These are phyloP conservation scores for Talaromyces proteolyticus DNA, from an alignment of 495 filamentous ascomycete genomes.

Conservation along the genomic window DNA sequence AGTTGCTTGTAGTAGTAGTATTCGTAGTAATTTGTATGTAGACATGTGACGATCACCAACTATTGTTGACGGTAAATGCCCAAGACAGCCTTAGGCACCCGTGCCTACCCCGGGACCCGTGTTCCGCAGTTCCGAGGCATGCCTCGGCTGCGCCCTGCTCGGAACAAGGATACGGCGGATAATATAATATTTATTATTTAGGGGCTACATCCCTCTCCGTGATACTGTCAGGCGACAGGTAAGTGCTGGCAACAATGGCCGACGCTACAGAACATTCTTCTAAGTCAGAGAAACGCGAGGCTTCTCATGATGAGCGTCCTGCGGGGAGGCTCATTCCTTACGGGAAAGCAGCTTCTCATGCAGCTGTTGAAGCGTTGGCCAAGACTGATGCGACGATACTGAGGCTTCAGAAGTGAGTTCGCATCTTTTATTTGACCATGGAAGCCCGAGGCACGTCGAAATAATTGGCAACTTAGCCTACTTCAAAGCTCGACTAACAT, in stretches of 20 bases:
- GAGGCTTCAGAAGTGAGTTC: constrained; percentile 30
- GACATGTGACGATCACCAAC: not conserved
- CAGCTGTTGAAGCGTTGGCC: constrained; percentile 24
- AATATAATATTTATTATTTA: constrained; percentile 32
- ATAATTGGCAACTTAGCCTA: too few relatives aligned
- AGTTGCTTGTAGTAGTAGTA: too few relatives aligned
- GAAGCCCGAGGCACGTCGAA: too few relatives aligned
- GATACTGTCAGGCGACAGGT: too few relatives aligned
- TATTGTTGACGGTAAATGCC: not conserved
- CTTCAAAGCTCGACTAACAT: not conserved
- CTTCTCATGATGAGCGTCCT: constrained; percentile 10
- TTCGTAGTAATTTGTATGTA: not conserved
- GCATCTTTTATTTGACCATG: not conserved
- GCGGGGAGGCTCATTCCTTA: constrained; percentile 13
- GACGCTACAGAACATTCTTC: not conserved
- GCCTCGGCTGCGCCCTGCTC: constrained; percentile 36
- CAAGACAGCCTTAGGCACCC: not conserved
- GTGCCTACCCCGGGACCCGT: constrained; percentile 18
- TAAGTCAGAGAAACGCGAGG: constrained; percentile 18
- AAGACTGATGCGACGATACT: constrained; percentile 29
- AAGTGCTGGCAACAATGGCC: constrained; percentile 6
- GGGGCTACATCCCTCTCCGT: constrained; percentile 4
- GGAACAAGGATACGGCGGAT: too few relatives aligned
- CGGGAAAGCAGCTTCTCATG: constrained; percentile 12
- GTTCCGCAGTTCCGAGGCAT: constrained; percentile 26